Conservation (phyloP, 441 rosid species). For the Eruca vesicaria region DNA sequence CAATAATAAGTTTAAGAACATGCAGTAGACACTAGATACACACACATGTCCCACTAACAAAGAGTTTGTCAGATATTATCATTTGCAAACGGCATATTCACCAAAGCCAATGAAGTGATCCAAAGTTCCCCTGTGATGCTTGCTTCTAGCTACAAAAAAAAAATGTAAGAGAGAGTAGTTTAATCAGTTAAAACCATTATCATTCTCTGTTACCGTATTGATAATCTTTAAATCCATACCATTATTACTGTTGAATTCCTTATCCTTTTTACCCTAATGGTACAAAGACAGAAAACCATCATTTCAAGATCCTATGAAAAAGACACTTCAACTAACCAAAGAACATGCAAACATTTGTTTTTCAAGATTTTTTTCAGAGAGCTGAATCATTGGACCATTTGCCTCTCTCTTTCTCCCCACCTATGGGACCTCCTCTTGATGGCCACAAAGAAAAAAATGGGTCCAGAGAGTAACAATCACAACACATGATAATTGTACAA, state of each 20-base stretch:
- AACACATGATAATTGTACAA: slow-evolving; percentile 25
- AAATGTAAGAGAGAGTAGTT: neutral
- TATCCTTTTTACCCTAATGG: slow-evolving; percentile 8
- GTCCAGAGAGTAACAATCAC: slow-evolving; percentile 34
- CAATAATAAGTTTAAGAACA: neutral
- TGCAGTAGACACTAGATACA: neutral
- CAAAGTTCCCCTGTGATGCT: slow-evolving; percentile 67
- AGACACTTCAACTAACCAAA: slow-evolving; percentile 34
- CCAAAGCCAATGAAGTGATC: slow-evolving; percentile 70
- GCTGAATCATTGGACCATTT: slow-evolving; percentile 28
- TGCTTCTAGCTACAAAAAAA: slow-evolving; percentile 16
- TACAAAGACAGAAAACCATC: slow-evolving; percentile 13
- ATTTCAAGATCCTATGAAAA: slow-evolving; percentile 30
- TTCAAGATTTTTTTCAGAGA: slow-evolving; percentile 8
- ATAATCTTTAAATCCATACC: slow-evolving; percentile 6
- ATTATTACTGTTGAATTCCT: slow-evolving; percentile 1
- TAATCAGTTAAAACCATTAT: slow-evolving; percentile 18
- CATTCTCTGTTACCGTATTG: slow-evolving; percentile 1
- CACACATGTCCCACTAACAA: slow-evolving; percentile 43
- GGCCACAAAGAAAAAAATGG: slow-evolving; percentile 33
- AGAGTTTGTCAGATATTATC: slow-evolving; percentile 14
- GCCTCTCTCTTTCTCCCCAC: slow-evolving; percentile 21
- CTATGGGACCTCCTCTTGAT: slow-evolving; percentile 25
- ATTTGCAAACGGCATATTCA: slow-evolving; percentile 76
- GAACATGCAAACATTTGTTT: slow-evolving; percentile 28